These are phyloP conservation scores for Trichoderma sp. DNA, from an alignment of 2,329 filamentous ascomycete species.

Conservation along the genomic window DNA sequence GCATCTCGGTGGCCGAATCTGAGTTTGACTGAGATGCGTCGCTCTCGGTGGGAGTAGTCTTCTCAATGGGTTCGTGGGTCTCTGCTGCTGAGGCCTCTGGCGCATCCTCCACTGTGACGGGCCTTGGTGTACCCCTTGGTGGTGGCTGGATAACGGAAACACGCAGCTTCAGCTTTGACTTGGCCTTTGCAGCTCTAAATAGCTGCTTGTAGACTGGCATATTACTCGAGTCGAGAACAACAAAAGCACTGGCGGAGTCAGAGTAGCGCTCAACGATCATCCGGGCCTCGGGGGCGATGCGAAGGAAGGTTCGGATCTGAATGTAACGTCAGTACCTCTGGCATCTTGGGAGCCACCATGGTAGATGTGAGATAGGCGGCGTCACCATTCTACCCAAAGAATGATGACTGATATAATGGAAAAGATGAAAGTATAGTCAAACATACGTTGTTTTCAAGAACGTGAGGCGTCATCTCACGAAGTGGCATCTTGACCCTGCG, in stretches of 20 bases:
- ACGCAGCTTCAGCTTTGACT: slow-evolving; percentile 91
- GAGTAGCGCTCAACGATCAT: slow-evolving; percentile 87
- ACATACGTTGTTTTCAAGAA: slow-evolving; percentile 83
- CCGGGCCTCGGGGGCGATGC: slow-evolving; percentile 39
- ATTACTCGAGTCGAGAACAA: slow-evolving; percentile 77
- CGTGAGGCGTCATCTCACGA: slow-evolving; percentile 73
- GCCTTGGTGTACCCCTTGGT: slow-evolving; percentile 40
- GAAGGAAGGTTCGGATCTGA: slow-evolving; percentile 42
- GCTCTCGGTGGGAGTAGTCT: neutral
- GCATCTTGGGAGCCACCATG: neutral
- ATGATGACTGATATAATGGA: neutral
- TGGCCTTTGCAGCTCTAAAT: slow-evolving; percentile 94
- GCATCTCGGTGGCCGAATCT: neutral
- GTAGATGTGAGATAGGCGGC: neutral
- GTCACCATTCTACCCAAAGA: neutral
- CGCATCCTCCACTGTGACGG: slow-evolving; percentile 55
- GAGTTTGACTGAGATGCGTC: slow-evolving; percentile 1
- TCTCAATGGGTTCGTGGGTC: slow-evolving; percentile 23
- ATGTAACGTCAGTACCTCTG: neutral
- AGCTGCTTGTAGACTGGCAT: slow-evolving; percentile 91
- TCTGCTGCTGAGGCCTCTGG: slow-evolving; percentile 35
- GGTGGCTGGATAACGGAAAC: slow-evolving; percentile 54
- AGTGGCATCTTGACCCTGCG: slow-evolving; percentile 88
- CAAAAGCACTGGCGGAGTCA: slow-evolving; percentile 81
- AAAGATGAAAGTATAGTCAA: slow-evolving; percentile 26